Evolutionary conservation across 2,329 filamentous ascomycete species (phyloP).

Genomic region (Elsinoe ampelina): DNA sequence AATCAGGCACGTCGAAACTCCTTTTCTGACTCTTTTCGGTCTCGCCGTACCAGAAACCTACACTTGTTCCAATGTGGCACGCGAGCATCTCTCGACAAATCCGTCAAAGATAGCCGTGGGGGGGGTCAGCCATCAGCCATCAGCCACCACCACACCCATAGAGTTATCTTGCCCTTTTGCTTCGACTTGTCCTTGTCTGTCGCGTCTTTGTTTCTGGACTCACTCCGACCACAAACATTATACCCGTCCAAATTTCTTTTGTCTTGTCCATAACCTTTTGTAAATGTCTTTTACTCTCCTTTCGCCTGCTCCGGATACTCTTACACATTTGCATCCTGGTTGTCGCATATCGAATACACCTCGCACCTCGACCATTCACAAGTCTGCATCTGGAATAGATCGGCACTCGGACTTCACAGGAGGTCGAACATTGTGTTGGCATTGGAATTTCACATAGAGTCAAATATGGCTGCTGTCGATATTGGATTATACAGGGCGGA

Average conservation of each 20-base stretch:
- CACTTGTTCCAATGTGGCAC: slow-evolving; percentile 7
- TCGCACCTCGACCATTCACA: neutral
- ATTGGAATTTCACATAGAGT: neutral
- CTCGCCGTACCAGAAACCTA: neutral
- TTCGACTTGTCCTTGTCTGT: neutral
- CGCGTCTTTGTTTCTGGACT: slow-evolving; percentile 12
- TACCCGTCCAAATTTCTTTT: neutral
- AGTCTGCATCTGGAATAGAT: slow-evolving; percentile 5
- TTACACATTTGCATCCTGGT: neutral
- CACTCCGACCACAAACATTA: slow-evolving; percentile 8
- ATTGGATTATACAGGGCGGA: neutral
- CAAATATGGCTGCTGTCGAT: slow-evolving; percentile 5
- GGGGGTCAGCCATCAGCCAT: neutral
- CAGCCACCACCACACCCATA: neutral
- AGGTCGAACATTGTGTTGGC: slow-evolving; percentile 1
- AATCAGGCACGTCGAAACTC: slow-evolving; percentile 4
- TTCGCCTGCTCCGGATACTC: neutral
- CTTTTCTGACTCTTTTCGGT: neutral
- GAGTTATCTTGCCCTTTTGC: neutral
- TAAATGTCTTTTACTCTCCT: slow-evolving; percentile 10
- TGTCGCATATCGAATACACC: neutral
- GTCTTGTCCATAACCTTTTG: neutral
- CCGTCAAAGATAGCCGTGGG: slow-evolving; percentile 6
- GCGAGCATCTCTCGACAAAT: slow-evolving; percentile 1
- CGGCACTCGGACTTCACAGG: neutral